Conservation (phyloP, 345 rosid species). For the Zanthoxylum bungeanum region DNA sequence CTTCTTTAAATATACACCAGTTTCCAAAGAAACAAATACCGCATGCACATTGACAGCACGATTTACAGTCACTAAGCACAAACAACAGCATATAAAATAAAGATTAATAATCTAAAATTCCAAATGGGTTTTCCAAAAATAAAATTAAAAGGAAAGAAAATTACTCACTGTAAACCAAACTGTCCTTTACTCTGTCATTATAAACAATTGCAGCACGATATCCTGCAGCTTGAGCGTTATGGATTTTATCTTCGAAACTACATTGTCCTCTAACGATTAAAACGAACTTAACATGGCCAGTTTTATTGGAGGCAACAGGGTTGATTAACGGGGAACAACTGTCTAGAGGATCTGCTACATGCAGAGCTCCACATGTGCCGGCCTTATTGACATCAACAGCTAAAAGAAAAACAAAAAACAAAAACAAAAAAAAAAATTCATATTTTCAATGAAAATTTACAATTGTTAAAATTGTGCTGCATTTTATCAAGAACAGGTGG, state of each 20-base stretch:
- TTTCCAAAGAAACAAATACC: constrained; percentile 50
- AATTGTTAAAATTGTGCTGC: neutral
- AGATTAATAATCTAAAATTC: neutral
- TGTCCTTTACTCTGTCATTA: constrained; percentile 41
- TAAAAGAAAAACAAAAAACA: constrained; percentile 6
- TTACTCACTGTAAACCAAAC: constrained; percentile 60
- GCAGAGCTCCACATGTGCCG: constrained; percentile 59
- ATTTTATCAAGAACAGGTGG: constrained; percentile 5
- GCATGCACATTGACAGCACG: constrained; percentile 48
- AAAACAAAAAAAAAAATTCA: neutral
- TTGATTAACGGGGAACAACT: constrained; percentile 49
- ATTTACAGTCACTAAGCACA: constrained; percentile 58
- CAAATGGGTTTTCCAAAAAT: neutral
- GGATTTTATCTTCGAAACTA: constrained; percentile 56
- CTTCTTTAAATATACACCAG: constrained; percentile 46
- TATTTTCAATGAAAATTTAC: neutral
- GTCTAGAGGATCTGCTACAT: constrained; percentile 50
- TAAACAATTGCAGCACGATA: constrained; percentile 57
- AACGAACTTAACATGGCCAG: constrained; percentile 33
- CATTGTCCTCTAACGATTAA: constrained; percentile 61
- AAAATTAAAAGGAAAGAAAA: no score
- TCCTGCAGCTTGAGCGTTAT: constrained; percentile 48
- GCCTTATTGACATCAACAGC: constrained; percentile 35
- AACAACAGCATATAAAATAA: neutral
- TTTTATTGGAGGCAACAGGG: constrained; percentile 25